Conservation (phyloP, 345 rosid species). For the Limnanthes douglasii region DNA sequence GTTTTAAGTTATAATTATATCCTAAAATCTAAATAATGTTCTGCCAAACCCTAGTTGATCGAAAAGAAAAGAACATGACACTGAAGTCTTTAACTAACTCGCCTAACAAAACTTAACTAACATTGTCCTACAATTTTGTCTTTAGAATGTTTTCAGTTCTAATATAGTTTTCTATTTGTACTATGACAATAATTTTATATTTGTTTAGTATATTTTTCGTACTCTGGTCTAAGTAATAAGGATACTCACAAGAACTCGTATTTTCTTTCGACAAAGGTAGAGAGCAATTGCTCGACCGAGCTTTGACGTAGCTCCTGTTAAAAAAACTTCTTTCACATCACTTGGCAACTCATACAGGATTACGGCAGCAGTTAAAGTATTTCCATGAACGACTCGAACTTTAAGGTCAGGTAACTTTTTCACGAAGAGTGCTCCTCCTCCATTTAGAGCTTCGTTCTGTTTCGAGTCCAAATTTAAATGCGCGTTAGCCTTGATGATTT, state of each 20-base stretch:
- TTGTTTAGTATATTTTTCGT: not conserved
- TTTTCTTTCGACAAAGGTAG: conserved; percentile 65
- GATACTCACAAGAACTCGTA: conserved; percentile 68
- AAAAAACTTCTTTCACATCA: conserved; percentile 76
- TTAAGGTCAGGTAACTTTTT: conserved; percentile 61
- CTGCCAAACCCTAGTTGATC: too few relatives aligned
- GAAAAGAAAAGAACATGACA: too few relatives aligned
- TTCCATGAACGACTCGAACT: conserved; percentile 94
- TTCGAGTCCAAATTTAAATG: not conserved
- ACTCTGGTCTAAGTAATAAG: not conserved
- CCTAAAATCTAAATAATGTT: too few relatives aligned
- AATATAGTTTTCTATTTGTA: too few relatives aligned
- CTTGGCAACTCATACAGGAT: conserved; percentile 62
- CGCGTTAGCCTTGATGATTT: too few relatives aligned
- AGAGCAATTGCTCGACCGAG: conserved; percentile 97
- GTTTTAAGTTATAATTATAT: too few relatives aligned
- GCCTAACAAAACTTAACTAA: too few relatives aligned
- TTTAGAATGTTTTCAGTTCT: too few relatives aligned
- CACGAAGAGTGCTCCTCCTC: conserved; percentile 89
- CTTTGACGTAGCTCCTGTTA: conserved; percentile 97
- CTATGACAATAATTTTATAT: too few relatives aligned
- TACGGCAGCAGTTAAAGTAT: conserved; percentile 94
- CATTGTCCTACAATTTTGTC: too few relatives aligned
- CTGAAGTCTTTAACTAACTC: too few relatives aligned
- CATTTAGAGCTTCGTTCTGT: conserved; percentile 91